Base-by-base conservation (phyloP, 2,329 filamentous ascomycete genomes). In the Beauveria scarabaeidicola region DNA sequence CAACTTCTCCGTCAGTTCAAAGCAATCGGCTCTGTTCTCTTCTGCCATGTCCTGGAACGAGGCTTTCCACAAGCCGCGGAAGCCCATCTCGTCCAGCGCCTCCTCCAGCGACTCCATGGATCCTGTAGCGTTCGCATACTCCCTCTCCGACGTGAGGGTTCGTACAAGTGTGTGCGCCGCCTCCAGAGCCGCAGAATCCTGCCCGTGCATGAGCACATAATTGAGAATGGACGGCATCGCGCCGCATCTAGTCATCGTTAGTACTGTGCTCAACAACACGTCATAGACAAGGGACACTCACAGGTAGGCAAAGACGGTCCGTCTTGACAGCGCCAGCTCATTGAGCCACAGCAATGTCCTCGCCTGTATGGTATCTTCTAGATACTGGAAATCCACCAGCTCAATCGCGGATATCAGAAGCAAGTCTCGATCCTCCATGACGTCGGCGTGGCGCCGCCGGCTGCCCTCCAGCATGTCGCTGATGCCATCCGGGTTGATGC, bases 331-430 rank as follows among this genome's bases (percentile, higher is more conserved):
- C 3, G 84, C 83, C 29, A 88, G 70, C 53, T 80, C 75, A 55
- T 81, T 82, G 40, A 89, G 75, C 82, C 85, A 87, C 17, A 74
- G 68, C 3, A 89, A 72, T 17, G 77, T 81, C 15, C 83, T 77
- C 47, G 80, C 79, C 67, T 88, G 85, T 19, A 85, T 77, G 1
- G 75, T 74, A 59, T 88, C 84, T 60, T 88, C 85, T 8, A 87
- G 73, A 60, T 81, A 81, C 59, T 82, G 80, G 66, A 89, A 88
- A 67, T 89, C 86, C 10, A 88, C 80, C 46, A 88, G 74, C 66
- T 82, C 80, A 59, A 88, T 84, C 1, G 82, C 83, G 3, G 82
- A 82, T 62, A 82, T 84, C 6, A 88, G 75, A 17, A 89, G 70
- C 13, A 88, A 68, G 61, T 87, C 83, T 63, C 82, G 81, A 62